Evolutionary conservation across 768 basidiomycete genomes (phyloP).

Genomic region (Hygrocybe punicea): DNA sequence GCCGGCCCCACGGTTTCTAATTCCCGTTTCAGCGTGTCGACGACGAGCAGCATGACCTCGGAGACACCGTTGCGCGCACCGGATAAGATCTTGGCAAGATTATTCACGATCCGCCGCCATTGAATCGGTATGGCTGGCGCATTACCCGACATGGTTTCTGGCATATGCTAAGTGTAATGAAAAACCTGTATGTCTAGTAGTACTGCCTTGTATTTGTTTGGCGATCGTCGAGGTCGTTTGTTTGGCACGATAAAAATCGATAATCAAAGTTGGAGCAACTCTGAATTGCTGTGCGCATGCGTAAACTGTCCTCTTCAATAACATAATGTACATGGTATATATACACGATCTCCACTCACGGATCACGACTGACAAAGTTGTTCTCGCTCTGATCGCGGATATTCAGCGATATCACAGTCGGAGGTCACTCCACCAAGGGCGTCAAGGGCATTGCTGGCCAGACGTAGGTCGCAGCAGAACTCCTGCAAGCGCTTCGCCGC

Average conservation of each 20-base stretch:
- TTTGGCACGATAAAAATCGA: neutral
- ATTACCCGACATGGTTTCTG: no score
- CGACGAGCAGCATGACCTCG: neutral
- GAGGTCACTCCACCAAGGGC: neutral
- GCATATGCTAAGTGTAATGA: no score
- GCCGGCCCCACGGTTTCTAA: conserved; percentile 4
- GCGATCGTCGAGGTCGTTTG: neutral
- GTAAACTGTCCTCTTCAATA: no score
- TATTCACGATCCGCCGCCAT: neutral
- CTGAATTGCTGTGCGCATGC: no score
- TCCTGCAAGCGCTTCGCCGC: conserved; percentile 48
- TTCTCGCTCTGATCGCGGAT: no score
- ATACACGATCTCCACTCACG: no score
- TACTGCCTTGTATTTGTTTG: neutral
- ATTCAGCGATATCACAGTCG: no score
- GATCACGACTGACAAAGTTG: no score
- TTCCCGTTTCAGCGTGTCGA: conserved; percentile 4
- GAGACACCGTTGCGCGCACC: conserved; percentile 1
- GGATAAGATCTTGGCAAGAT: neutral
- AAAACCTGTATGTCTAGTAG: no score
- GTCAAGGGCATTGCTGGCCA: conserved; percentile 36
- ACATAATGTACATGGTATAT: no score
- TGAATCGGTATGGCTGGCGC: no score
- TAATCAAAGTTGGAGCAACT: no score
- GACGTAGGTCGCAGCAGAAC: conserved; percentile 47